phyloP scores from a whole-genome alignment of 108 stramenopile species.

The Skeletonema grethae region DNA sequence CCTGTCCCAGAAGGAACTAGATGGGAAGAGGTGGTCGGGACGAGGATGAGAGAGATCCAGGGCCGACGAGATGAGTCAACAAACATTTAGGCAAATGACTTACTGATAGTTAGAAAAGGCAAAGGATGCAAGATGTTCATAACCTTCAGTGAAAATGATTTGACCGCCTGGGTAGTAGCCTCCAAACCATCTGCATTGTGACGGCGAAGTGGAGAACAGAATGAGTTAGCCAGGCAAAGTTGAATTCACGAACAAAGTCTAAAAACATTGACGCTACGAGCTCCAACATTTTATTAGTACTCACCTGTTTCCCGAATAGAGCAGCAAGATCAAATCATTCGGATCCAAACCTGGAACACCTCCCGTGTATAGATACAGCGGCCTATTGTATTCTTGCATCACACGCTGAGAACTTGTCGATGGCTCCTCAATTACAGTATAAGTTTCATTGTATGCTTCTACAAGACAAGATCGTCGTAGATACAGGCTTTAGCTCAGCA shows the following conservation, averaged over 20 bases:
- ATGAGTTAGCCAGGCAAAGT: background rate
- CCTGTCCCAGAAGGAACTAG: too few relatives aligned
- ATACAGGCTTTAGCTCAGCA: background rate
- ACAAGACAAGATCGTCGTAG: background rate
- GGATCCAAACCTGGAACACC: background rate
- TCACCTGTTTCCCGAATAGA: conserved; percentile 3
- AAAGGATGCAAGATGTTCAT: background rate
- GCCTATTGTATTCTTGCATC: background rate
- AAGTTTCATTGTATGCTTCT: conserved; percentile 3
- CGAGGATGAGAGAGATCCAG: too few relatives aligned
- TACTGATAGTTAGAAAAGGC: background rate
- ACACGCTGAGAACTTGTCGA: background rate
- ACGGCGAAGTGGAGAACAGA: background rate
- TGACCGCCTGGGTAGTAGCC: background rate
- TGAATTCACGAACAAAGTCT: background rate
- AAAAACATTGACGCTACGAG: too few relatives aligned
- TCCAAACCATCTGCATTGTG: background rate
- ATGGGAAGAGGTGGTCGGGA: too few relatives aligned
- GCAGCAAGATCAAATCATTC: background rate
- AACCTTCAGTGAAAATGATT: background rate
- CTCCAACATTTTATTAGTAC: background rate
- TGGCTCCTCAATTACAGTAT: background rate
- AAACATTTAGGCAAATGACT: too few relatives aligned
- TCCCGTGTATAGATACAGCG: background rate
- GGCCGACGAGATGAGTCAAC: too few relatives aligned